Evolutionary conservation across 306 rosid genomes (phyloP), one percentile per base, ranked within the genome.

Genomic region (Cucumis melo): DNA sequence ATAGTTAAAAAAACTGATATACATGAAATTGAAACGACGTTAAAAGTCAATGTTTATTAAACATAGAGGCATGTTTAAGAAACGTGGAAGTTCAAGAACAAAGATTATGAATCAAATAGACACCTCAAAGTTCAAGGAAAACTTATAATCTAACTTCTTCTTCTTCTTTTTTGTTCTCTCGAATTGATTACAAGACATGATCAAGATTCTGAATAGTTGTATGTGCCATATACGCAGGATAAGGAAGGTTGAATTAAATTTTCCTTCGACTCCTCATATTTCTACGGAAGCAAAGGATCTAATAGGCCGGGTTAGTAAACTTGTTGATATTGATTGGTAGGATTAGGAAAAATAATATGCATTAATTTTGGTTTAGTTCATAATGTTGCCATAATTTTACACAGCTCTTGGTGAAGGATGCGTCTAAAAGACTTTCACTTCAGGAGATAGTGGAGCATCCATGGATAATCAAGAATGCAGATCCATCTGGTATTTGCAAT

Each of bases 381-480:
- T 50, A 66, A n/a, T 66, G 11, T 5, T n/a, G 2, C 2, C 8
- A 46, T 11, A 67, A 74, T 79, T 57, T 72, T 65, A 21, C 80
- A 86, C 89, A 91, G 97, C 97, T 93, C 10, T 77, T 93, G 41
- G 97, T 89, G 78, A 93, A 84, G 85, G 92, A 93, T 80, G 88
- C 96, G 56, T 80, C 93, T 41, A 80, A 76, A 78, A 83, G 98
- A 82, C 91, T 91, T 39, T 84, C 96, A 23, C 97, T 93, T 84
- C 86, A 84, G 77, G 88, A 86, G 84, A 93, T 93, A 77, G 75
- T 76, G 85, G 91, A 88, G 74, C 98, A 93, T 83, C 97, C 96
- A 46, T 93, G 97, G 98, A 90, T 93, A 77, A 59, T 84, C 78
- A 86, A 85, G 89, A 88, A 91, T 70, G 91, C 92, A 23, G 83